A percentile compares a stretch with the other conserved stretches of the same genome.
These are phyloP conservation scores for Pulveroboletus ravenelii DNA, from an alignment of 768 basidiomycete genomes.

Conservation along the genomic window DNA sequence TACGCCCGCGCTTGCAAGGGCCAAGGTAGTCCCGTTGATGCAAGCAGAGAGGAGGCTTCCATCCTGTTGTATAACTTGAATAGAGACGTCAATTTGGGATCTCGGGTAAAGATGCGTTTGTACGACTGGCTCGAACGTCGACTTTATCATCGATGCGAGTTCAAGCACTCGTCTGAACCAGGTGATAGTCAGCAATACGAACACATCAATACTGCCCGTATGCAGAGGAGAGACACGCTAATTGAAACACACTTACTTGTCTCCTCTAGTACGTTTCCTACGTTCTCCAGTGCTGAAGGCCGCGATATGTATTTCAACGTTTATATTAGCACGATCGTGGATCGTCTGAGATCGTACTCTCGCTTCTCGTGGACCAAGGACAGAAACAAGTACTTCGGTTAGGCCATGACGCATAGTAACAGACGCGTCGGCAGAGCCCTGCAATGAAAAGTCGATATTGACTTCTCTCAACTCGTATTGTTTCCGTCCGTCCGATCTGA, in stretches of 20 bases:
- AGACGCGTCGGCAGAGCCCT: slow-evolving; percentile 80
- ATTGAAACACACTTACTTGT: slow-evolving; percentile 62
- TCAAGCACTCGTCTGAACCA: slow-evolving; percentile 74
- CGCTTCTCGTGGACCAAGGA: slow-evolving; percentile 91
- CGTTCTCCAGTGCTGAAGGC: slow-evolving; percentile 84
- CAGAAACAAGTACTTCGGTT: slow-evolving; percentile 81
- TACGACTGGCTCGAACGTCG: slow-evolving; percentile 95
- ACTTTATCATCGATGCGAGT: slow-evolving; percentile 79
- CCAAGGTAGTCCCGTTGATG: slow-evolving; percentile 93
- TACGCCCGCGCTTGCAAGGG: slow-evolving; percentile 85
- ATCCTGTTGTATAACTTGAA: slow-evolving; percentile 92
- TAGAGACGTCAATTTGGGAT: slow-evolving; percentile 88
- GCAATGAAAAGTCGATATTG: slow-evolving; percentile 68
- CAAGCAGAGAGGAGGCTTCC: slow-evolving; percentile 87
- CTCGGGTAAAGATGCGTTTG: slow-evolving; percentile 89
- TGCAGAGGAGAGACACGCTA: not conserved
- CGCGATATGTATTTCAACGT: slow-evolving; percentile 83
- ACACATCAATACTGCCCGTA: not conserved
- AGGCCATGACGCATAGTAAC: slow-evolving; percentile 84
- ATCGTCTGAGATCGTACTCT: slow-evolving; percentile 73
- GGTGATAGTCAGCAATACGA: slow-evolving; percentile 2
- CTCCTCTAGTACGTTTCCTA: slow-evolving; percentile 69
- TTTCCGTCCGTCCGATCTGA: slow-evolving; percentile 88
- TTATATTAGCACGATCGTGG: slow-evolving; percentile 85
- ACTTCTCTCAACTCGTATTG: slow-evolving; percentile 88